A percentile compares a stretch with the other conserved stretches of the same genome.
Conservation (phyloP, 768 basidiomycete species). For the Pisolithus tinctorius region DNA sequence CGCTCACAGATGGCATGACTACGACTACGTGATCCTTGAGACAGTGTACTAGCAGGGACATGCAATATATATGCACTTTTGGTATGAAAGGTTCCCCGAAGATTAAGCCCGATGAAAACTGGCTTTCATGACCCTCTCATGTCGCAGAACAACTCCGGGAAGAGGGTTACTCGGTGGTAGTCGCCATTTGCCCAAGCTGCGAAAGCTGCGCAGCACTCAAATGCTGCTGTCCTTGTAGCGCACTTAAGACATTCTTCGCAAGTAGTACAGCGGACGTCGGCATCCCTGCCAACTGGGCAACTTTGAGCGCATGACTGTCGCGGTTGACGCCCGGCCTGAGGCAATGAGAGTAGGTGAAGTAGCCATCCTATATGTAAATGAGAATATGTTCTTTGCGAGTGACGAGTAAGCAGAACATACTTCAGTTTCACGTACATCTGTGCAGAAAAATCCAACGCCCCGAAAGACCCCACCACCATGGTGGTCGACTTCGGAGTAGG, state of each 20-base stretch:
- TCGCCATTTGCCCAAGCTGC: conserved; percentile 25
- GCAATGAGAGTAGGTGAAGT: conserved; percentile 80
- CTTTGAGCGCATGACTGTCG: conserved; percentile 87
- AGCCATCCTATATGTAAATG: conserved; percentile 46
- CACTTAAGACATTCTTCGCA: conserved; percentile 48
- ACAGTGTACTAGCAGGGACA: not conserved
- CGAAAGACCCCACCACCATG: conserved; percentile 43
- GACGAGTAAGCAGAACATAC: conserved; percentile 36
- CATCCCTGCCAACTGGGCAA: conserved; percentile 83
- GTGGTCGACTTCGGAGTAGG: conserved; percentile 39
- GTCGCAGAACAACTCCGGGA: not conserved
- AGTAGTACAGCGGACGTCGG: conserved; percentile 55
- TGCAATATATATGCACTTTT: no score
- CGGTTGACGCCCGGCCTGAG: conserved; percentile 80
- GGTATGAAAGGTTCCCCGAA: no score
- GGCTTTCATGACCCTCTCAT: no score
- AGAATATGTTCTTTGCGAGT: not conserved
- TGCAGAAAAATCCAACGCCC: conserved; percentile 81
- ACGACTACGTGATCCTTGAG: not conserved
- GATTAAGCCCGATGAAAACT: no score
- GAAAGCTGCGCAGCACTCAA: conserved; percentile 24
- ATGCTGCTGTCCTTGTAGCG: conserved; percentile 26
- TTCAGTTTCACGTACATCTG: conserved; percentile 71
- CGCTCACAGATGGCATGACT: conserved; percentile 43
- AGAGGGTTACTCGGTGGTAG: not conserved